Base-by-base conservation (phyloP, 139 green algal genomes). In the Haematococcus lacustris region DNA sequence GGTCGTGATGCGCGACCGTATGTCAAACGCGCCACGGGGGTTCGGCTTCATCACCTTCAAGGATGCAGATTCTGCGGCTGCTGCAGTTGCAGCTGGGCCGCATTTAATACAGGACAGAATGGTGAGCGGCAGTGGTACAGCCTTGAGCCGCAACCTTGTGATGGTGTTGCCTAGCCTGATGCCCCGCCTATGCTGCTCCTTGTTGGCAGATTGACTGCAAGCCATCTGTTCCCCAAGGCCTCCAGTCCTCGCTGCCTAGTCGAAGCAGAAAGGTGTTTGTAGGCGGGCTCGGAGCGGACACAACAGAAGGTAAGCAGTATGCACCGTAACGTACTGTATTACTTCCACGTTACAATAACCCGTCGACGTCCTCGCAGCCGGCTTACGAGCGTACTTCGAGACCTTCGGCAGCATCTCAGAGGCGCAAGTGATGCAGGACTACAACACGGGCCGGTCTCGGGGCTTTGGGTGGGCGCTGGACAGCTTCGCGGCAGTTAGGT, bases 1-100 rank as follows among this genome's bases (percentile, higher is more conserved):
- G 90, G 85, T 91, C 21, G 84, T 96, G 2, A 96, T 94, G 89
- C 66, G 73, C 9, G 89, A 96, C 71, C 77, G 85, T 2, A 50
- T 79, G n/a, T 94, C 88, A 0, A 68, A 75, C 26, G 79, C 79
- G 39, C 88, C 89, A 0, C 82, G 91, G 21, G 89, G 90, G 30
- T 96, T 96, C 71, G 91, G 91, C 3, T 96, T 96, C 76, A 81
- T 96, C 28, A 96, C 87, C 0, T 92, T 92, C 69, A 73, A 78
- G 0, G 68, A 88, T 5, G 59, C 84, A 41, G 76, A 77, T 9
- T 76, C 76, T 30, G 91, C 91, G 21, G 79, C 87, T 38, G 59
- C 62, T 30, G 90, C 88, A 0, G 87, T 82, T 40, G 34, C 76
- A 35, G 74, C 89, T 17, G 65, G 67, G 2, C 67, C 76, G 2